Percentiles rank a stretch among this genome's conserved stretches.
These are phyloP conservation scores for Helichrysum umbraculigerum DNA, from an alignment of 129 eudicot genomes.

Conservation along the genomic window DNA sequence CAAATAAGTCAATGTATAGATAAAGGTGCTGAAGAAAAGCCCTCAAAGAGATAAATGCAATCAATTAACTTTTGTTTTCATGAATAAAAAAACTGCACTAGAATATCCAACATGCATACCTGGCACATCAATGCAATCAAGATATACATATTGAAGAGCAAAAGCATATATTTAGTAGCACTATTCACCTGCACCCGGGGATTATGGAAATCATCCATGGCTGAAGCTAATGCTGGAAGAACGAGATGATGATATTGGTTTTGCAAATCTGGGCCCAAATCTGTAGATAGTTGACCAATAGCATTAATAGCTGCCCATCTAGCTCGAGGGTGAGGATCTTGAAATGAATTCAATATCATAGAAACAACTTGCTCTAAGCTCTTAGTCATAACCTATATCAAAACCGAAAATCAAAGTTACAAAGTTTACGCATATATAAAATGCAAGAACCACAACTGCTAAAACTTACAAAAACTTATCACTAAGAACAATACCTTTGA, in stretches of 20 bases:
- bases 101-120: background rate
- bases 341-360: conserved; percentile 90
- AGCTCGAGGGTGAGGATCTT: conserved; percentile 93
- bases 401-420: background rate
- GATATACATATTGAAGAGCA: background rate
- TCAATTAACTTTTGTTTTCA: background rate
- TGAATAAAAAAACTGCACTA: no score
- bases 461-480: background rate
- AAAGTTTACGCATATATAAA: background rate
- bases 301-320: conserved; percentile 99
- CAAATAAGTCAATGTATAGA: background rate
- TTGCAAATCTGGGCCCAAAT: conserved; percentile 96
- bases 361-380: conserved; percentile 86
- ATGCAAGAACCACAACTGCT: background rate
- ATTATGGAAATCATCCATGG: conserved; percentile 91
- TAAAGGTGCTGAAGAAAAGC: background rate
- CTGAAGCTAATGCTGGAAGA: conserved; percentile 80
- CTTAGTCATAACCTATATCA: conserved; percentile 75
- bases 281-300: conserved; percentile 94
- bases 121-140: conserved; percentile 12
- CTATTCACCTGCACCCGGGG: conserved; percentile 92
- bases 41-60: conserved; percentile 3
- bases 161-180: background rate
- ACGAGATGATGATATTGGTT: conserved; percentile 73
- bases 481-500: conserved; percentile 51